Evolutionary conservation across 305 asterid species (phyloP).

Genomic region (Fraxinus paxiana): DNA sequence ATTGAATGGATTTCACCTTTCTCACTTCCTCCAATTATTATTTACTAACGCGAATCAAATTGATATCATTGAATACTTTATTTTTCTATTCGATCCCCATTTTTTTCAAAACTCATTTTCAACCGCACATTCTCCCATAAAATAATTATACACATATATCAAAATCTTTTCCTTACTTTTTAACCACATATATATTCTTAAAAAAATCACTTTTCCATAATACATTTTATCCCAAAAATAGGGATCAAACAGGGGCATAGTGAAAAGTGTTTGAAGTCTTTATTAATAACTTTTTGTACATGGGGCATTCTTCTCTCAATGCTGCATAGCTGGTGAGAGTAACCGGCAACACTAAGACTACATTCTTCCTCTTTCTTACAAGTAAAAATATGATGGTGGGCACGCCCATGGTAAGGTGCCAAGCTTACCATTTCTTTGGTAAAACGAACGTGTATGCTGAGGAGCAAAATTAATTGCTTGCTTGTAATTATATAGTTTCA

Average conservation of each 20-base stretch:
- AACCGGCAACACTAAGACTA: neutral
- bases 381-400: constrained; percentile 8
- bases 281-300: neutral
- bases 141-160: neutral
- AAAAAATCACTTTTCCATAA: neutral
- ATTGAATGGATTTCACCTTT: neutral
- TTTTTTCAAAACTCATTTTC: neutral
- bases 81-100: neutral
- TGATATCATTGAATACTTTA: neutral
- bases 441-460: neutral
- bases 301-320: neutral
- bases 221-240: neutral
- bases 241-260: neutral
- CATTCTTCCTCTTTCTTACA: neutral
- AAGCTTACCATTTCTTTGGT: constrained; percentile 1
- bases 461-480: neutral
- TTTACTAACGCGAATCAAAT: neutral
- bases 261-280: neutral
- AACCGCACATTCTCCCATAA: neutral
- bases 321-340: constrained; percentile 10
- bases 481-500: neutral
- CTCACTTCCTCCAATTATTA: neutral
- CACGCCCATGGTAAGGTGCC: neutral
- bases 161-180: neutral
- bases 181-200: neutral